These are phyloP conservation scores for Apiospora hydei DNA, from an alignment of 2,329 filamentous ascomycete species.

Conservation along the genomic window DNA sequence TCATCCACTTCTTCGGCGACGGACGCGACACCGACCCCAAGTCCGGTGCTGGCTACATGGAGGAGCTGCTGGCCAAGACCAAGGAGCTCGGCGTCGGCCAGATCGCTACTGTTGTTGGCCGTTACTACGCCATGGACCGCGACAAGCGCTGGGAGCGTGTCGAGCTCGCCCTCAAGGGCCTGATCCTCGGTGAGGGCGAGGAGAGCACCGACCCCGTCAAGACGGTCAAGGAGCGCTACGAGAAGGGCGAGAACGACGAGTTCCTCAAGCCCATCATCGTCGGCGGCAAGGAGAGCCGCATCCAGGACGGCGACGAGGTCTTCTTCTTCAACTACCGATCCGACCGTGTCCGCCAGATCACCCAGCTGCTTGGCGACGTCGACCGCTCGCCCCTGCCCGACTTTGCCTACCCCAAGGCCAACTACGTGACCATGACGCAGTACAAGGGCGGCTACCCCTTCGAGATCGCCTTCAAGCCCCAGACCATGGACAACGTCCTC, in stretches of 20 bases:
- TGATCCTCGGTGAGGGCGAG: slow-evolving; percentile 88
- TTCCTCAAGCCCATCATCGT: slow-evolving; percentile 98
- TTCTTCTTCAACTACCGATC: slow-evolving; percentile 99
- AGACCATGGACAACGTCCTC: slow-evolving; percentile 97
- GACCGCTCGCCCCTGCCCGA: slow-evolving; percentile 91
- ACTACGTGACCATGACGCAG: slow-evolving; percentile 95
- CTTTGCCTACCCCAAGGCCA: slow-evolving; percentile 93
- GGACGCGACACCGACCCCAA: slow-evolving; percentile 98
- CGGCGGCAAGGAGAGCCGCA: slow-evolving; percentile 82
- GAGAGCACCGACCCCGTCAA: slow-evolving; percentile 83
- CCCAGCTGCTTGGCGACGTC: slow-evolving; percentile 89
- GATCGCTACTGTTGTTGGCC: slow-evolving; percentile 90
- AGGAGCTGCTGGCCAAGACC: slow-evolving; percentile 80
- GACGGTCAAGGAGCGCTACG: slow-evolving; percentile 87
- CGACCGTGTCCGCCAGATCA: slow-evolving; percentile 95
- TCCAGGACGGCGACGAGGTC: slow-evolving; percentile 90
- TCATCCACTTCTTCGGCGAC: slow-evolving; percentile 99
- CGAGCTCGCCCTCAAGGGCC: slow-evolving; percentile 86
- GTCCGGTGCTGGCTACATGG: slow-evolving; percentile 86
- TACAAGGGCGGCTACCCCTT: slow-evolving; percentile 98
- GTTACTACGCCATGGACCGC: slow-evolving; percentile 99
- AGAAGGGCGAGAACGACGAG: slow-evolving; percentile 89
- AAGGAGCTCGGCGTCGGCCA: slow-evolving; percentile 88
- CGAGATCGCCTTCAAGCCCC: slow-evolving; percentile 89
- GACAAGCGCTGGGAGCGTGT: slow-evolving; percentile 99